These are phyloP conservation scores for Harringtonia aguacate DNA, from an alignment of 2,329 filamentous ascomycete species.

Conservation along the genomic window DNA sequence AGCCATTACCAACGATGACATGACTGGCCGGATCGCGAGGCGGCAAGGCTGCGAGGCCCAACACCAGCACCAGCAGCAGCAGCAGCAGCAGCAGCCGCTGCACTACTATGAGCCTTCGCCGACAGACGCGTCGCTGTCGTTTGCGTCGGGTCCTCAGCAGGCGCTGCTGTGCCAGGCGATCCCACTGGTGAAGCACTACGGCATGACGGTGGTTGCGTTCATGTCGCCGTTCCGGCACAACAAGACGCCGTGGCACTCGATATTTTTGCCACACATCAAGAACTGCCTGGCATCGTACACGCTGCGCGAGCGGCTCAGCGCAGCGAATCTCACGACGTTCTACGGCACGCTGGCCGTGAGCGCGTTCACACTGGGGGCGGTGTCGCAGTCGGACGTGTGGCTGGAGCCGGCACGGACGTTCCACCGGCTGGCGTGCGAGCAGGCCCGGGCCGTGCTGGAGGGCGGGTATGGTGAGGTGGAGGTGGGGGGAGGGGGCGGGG, in stretches of 20 bases:
- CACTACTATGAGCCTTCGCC: too few relatives aligned
- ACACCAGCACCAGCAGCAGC: too few relatives aligned
- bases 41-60: too few relatives aligned
- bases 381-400: constrained; percentile 20
- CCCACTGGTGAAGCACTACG: constrained; percentile 26
- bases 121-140: too few relatives aligned
- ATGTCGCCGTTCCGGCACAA: constrained; percentile 25
- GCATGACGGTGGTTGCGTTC: constrained; percentile 21
- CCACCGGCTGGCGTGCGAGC: constrained; percentile 17
- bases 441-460: constrained; percentile 18
- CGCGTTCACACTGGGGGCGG: constrained; percentile 23
- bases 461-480: too few relatives aligned
- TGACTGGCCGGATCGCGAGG: too few relatives aligned
- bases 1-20: too few relatives aligned
- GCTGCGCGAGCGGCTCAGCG: constrained; percentile 21
- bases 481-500: too few relatives aligned
- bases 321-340: constrained; percentile 25
- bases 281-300: constrained; percentile 23
- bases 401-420: constrained; percentile 17
- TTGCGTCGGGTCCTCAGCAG: neutral
- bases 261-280: constrained; percentile 26
- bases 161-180: constrained; percentile 19
- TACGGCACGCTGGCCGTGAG: constrained; percentile 26
- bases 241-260: constrained; percentile 29
- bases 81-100: too few relatives aligned